phyloP scores from a whole-genome alignment of 2,329 filamentous ascomycete genomes.

The Metarhizium album region DNA sequence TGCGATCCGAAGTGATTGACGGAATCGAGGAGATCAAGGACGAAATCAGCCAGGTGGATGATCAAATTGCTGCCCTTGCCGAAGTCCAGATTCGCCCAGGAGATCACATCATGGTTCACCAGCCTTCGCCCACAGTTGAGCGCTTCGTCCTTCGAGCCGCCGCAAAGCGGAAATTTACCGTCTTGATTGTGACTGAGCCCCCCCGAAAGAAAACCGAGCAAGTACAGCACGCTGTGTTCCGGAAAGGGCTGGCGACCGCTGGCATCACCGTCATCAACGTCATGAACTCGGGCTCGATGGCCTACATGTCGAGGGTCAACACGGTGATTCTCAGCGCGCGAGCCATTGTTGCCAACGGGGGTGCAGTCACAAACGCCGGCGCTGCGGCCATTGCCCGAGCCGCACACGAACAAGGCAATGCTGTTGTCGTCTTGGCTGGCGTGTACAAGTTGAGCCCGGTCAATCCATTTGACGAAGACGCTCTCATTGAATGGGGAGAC shows the following conservation, averaged over 20 bases:
- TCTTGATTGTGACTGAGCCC: conserved; percentile 66
- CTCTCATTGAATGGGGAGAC: conserved; percentile 78
- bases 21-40: conserved; percentile 95
- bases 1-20: conserved; percentile 84
- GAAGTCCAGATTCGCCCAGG: conserved; percentile 89
- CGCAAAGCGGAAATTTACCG: conserved; percentile 80
- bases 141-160: conserved; percentile 83
- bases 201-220: conserved; percentile 26
- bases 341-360: conserved; percentile 79
- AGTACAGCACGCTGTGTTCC: conserved; percentile 44
- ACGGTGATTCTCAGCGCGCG: conserved; percentile 89
- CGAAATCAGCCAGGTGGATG: conserved; percentile 84
- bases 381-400: conserved; percentile 74
- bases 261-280: conserved; percentile 79
- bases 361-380: conserved; percentile 75
- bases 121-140: conserved; percentile 77
- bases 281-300: conserved; percentile 75
- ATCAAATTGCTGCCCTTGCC: conserved; percentile 80
- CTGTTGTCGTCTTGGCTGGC: conserved; percentile 80
- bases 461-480: conserved; percentile 72
- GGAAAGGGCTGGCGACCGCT: conserved; percentile 65
- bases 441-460: conserved; percentile 92
- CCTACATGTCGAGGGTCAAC: conserved; percentile 89
- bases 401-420: conserved; percentile 69
- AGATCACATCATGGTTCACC: conserved; percentile 84